Base-by-base conservation (phyloP, 2,329 filamentous ascomycete species). In the Cladosporium sp. region DNA sequence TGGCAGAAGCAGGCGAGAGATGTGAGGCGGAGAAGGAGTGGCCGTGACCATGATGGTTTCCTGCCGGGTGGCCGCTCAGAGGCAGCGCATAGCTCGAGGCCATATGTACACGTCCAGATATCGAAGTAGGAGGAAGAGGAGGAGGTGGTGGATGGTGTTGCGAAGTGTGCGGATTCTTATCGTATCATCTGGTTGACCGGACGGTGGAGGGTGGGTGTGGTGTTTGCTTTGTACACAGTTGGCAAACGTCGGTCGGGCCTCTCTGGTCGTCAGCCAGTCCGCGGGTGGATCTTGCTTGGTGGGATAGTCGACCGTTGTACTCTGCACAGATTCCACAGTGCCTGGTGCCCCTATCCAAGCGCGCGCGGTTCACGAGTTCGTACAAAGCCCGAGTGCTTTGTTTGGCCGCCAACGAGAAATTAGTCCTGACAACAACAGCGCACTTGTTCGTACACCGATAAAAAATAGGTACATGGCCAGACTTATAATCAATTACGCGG, bases 11-110 rank as follows among this genome's bases (percentile, higher is more conserved):
- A 21, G 69, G 69, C 30, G 66, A 68, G 23, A 69, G 64, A 58
- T 69, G 48, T 16, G 46, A 34, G 63, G 58, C 39, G 21, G 67
- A 70, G 64, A 69, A 69, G 46, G 70, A 67, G 73, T 74, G 65
- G 66, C 70, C 66, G 74, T 77, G 68, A 67, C 69, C 56, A 58
- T 58, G 56, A 75, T 70, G 70, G 71, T 73, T 72, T 64, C 73
- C 70, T 61, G 70, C 64, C 59, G 28, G 65, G 64, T 58, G 67
- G 59, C 36, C 63, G 61, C 48, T 67, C 65, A 75, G 66, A 58
- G 80, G 79, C 68, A 81, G 75, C 53, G 79, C 79, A 76, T 81
- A 81, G 65, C 77, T 79, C 65, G 79, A 80, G 67, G 79, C 79
- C 80, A 82, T 82, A n/a, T 49, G 43, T 32, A 8, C 10, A 39